Percentiles rank a stretch among this genome's conserved stretches.
Conservation (phyloP, 2,329 filamentous ascomycete species). For the Diaporthe aspalathi region DNA sequence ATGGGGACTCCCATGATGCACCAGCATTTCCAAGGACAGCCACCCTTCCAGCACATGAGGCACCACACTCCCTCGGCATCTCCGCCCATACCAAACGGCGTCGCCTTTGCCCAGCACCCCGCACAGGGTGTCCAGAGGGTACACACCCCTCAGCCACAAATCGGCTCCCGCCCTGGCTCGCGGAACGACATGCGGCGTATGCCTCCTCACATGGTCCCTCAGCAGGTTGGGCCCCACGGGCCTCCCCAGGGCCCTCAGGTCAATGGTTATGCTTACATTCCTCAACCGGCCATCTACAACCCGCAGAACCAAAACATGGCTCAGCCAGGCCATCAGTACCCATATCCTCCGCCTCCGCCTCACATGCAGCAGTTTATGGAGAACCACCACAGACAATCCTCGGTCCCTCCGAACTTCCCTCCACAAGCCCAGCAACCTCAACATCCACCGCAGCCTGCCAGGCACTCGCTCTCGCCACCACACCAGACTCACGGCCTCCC, state of each 20-base stretch:
- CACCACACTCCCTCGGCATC: slow-evolving; percentile 88
- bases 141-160: slow-evolving; percentile 84
- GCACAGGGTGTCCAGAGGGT: slow-evolving; percentile 67
- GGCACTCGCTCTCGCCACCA: slow-evolving; percentile 69
- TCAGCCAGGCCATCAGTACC: slow-evolving; percentile 53
- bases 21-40: slow-evolving; percentile 75
- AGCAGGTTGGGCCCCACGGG: slow-evolving; percentile 69
- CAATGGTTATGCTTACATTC: slow-evolving; percentile 85
- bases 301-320: slow-evolving; percentile 61
- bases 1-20: slow-evolving; percentile 72
- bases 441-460: slow-evolving; percentile 59
- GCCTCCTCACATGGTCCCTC: slow-evolving; percentile 78
- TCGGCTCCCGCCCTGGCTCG: slow-evolving; percentile 81
- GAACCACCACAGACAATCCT: slow-evolving; percentile 75
- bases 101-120: slow-evolving; percentile 70
- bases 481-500: slow-evolving; percentile 65
- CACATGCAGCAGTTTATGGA: slow-evolving; percentile 79
- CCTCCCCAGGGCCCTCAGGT: slow-evolving; percentile 47
- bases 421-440: slow-evolving; percentile 67
- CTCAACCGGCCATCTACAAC: slow-evolving; percentile 87
- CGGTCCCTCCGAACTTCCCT: slow-evolving; percentile 75
- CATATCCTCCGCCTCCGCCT: slow-evolving; percentile 52
- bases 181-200: slow-evolving; percentile 82
- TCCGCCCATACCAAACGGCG: slow-evolving; percentile 84
- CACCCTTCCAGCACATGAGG: slow-evolving; percentile 82